Evolutionary conservation across 176 grass and related monocot species (phyloP).

Genomic region (Juncus inflexus): DNA sequence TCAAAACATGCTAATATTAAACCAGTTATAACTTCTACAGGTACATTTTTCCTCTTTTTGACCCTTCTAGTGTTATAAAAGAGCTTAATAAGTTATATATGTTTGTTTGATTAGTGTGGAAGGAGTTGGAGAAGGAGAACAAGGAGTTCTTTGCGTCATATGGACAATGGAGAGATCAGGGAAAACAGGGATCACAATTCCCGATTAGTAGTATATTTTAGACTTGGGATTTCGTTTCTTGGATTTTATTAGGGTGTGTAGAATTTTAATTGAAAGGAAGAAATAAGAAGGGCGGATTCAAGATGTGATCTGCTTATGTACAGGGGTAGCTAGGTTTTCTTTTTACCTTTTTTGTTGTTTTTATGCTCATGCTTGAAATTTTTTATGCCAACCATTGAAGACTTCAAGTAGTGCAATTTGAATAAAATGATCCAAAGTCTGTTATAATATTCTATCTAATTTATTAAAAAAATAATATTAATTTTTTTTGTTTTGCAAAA

Average conservation of each 20-base stretch:
- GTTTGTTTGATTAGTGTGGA: slow-evolving; percentile 50
- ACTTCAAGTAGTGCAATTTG: too few relatives aligned
- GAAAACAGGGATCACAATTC: slow-evolving; percentile 13
- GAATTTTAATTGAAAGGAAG: neutral
- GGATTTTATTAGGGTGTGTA: neutral
- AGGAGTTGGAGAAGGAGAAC: slow-evolving; percentile 90
- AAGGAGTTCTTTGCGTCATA: slow-evolving; percentile 70
- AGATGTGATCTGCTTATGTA: slow-evolving; percentile 23
- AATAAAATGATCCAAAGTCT: too few relatives aligned
- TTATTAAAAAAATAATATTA: too few relatives aligned
- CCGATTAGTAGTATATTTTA: slow-evolving; percentile 1
- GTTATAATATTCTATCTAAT: too few relatives aligned
- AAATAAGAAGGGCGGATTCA: neutral
- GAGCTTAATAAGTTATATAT: neutral
- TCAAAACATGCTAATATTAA: slow-evolving; percentile 58
- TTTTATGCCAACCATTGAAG: too few relatives aligned
- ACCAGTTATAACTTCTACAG: slow-evolving; percentile 69
- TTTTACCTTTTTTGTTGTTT: too few relatives aligned
- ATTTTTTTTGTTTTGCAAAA: too few relatives aligned
- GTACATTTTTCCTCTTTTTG: slow-evolving; percentile 10
- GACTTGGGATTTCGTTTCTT: neutral
- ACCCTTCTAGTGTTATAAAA: neutral
- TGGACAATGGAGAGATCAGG: slow-evolving; percentile 27
- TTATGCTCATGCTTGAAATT: too few relatives aligned
- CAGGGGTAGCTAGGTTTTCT: slow-evolving; percentile 24